Evolutionary conservation across 768 basidiomycete genomes (phyloP).

Genomic region (Phaffia australis): DNA sequence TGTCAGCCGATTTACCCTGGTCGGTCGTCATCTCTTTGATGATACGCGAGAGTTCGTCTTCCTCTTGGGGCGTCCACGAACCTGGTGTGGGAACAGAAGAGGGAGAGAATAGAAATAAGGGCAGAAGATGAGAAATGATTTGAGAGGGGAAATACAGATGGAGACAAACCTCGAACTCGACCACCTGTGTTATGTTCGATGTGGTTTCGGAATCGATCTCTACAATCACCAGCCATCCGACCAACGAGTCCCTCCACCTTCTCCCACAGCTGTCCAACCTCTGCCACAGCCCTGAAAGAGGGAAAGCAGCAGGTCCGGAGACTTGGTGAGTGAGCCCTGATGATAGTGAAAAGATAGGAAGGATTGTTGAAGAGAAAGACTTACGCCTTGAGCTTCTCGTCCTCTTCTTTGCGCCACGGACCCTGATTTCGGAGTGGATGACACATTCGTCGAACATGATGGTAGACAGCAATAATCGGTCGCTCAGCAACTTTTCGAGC

Average conservation of each 20-base stretch:
- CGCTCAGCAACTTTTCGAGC: conserved; percentile 62
- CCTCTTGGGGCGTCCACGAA: conserved; percentile 67
- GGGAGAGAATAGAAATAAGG: background rate
- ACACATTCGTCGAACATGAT: conserved; percentile 58
- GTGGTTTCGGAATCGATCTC: conserved; percentile 77
- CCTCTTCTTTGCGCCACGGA: conserved; percentile 58
- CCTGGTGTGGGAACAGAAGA: conserved; percentile 40
- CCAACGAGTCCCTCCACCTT: conserved; percentile 60
- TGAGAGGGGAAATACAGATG: background rate
- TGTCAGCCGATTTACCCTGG: conserved; percentile 61
- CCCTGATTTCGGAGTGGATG: conserved; percentile 64
- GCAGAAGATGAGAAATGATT: conserved; percentile 2
- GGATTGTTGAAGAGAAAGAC: conserved; percentile 29
- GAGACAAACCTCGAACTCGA: conserved; percentile 46
- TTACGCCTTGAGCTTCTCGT: conserved; percentile 53
- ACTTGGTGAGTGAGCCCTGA: background rate
- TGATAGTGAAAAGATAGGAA: background rate
- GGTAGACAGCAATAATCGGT: conserved; percentile 73
- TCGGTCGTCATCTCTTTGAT: conserved; percentile 56
- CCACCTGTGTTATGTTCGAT: conserved; percentile 57
- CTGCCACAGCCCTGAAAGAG: conserved; percentile 50
- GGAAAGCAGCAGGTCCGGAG: background rate
- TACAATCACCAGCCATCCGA: conserved; percentile 66
- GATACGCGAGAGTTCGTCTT: conserved; percentile 59
- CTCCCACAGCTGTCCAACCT: conserved; percentile 70